Percentiles rank a stretch among this genome's conserved stretches.
These are phyloP conservation scores for Aspergillus hiratsukae DNA, from an alignment of 2,329 filamentous ascomycete species.

Conservation along the genomic window DNA sequence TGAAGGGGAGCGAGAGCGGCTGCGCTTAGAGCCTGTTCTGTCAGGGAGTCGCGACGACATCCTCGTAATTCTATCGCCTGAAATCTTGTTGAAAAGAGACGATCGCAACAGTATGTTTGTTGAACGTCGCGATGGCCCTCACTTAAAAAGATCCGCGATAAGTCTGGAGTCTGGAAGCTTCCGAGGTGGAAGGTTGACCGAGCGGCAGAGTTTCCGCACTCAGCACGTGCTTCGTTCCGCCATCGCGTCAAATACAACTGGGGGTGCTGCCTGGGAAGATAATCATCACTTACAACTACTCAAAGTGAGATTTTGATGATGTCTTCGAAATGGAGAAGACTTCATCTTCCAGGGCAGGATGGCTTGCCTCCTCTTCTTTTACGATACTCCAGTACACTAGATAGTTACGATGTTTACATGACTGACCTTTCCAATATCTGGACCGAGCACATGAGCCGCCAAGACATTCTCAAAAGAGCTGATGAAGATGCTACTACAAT, in stretches of 20 bases:
- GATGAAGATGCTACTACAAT: slow-evolving; percentile 50
- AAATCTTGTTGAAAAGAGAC: background rate
- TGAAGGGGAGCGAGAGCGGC: slow-evolving; percentile 40
- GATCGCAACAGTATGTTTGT: background rate
- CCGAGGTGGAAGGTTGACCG: slow-evolving; percentile 18
- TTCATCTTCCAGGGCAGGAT: slow-evolving; percentile 23
- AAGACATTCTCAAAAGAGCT: slow-evolving; percentile 47
- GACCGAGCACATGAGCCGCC: slow-evolving; percentile 47
- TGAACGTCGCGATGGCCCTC: slow-evolving; percentile 6
- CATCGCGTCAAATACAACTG: slow-evolving; percentile 1
- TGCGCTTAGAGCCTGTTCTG: slow-evolving; percentile 34
- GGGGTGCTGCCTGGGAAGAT: slow-evolving; percentile 4
- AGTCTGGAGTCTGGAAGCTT: slow-evolving; percentile 5
- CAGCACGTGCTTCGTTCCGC: slow-evolving; percentile 14
- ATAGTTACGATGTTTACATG: slow-evolving; percentile 50
- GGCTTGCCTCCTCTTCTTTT: slow-evolving; percentile 36
- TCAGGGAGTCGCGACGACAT: slow-evolving; percentile 35
- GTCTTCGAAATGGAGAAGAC: slow-evolving; percentile 33
- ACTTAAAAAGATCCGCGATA: slow-evolving; percentile 3
- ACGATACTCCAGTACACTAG: slow-evolving; percentile 28
- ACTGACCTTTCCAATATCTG: slow-evolving; percentile 58
- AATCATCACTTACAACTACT: background rate
- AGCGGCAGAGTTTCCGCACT: slow-evolving; percentile 20
- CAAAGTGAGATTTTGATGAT: slow-evolving; percentile 16
- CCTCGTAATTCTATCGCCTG: background rate